Conservation (phyloP, 2,329 filamentous ascomycete genomes). For the Claviceps sp. region DNA sequence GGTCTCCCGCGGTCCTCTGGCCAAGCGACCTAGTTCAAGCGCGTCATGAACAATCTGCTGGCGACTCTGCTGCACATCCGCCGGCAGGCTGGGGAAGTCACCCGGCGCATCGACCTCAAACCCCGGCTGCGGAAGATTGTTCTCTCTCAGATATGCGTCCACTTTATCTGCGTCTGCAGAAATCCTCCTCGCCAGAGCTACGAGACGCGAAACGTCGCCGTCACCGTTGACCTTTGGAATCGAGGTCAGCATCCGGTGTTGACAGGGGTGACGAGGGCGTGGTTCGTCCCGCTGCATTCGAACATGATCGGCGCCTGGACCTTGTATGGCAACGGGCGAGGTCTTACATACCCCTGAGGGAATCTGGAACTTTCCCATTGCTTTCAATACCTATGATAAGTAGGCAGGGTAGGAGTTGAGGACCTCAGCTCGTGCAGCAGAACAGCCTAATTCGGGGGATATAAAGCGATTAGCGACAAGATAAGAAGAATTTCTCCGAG, state of each 20-base stretch:
- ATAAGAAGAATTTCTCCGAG: neutral
- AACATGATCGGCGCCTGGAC: conserved; percentile 12
- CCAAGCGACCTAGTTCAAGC: conserved; percentile 32
- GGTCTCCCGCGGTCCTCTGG: conserved; percentile 36
- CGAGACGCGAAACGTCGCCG: conserved; percentile 23
- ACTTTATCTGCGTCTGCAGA: conserved; percentile 34
- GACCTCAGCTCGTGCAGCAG: no score
- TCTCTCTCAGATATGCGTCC: conserved; percentile 31
- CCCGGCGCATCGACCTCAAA: conserved; percentile 31
- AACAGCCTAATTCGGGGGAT: neutral
- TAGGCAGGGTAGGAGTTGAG: no score
- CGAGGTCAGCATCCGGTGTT: neutral
- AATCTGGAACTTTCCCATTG: conserved; percentile 22
- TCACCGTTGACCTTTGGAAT: neutral
- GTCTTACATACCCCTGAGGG: conserved; percentile 21
- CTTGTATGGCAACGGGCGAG: conserved; percentile 8
- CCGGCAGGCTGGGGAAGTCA: conserved; percentile 34
- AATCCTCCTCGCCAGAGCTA: conserved; percentile 34
- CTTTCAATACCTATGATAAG: neutral
- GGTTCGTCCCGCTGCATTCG: conserved; percentile 10
- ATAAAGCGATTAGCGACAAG: neutral
- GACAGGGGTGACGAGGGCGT: neutral
- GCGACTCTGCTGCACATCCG: conserved; percentile 30
- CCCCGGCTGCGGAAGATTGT: conserved; percentile 26
- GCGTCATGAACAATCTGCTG: conserved; percentile 35